Evolutionary conservation across 495 filamentous ascomycete genomes (phyloP).

Genomic region (Hyaloscypha hepaticicola): DNA sequence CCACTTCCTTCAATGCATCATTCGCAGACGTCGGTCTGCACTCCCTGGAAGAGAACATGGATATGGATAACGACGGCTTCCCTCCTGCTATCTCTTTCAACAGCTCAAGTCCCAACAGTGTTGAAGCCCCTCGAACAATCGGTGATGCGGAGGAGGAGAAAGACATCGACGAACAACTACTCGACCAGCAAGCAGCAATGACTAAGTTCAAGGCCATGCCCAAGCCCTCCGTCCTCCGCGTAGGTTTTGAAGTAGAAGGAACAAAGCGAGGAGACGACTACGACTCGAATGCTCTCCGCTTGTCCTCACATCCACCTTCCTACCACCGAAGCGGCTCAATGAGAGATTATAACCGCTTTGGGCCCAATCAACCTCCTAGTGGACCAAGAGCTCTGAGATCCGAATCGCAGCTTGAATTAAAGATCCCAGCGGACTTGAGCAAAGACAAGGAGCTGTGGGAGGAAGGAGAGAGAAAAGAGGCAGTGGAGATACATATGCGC

Average conservation of each 20-base stretch:
- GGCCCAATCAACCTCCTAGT: background rate
- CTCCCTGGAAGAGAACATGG: constrained; percentile 7
- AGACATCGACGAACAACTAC: constrained; percentile 10
- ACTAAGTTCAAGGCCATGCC: background rate
- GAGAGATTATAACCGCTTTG: background rate
- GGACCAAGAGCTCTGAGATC: background rate
- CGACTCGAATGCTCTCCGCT: background rate
- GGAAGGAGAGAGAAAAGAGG: background rate
- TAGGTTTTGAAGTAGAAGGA: constrained; percentile 1
- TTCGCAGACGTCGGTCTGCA: constrained; percentile 5
- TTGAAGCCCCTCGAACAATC: background rate
- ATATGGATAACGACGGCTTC: background rate
- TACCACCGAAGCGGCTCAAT: background rate
- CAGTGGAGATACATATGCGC: background rate
- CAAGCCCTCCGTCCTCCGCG: constrained; percentile 9
- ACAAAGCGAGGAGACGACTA: constrained; percentile 10
- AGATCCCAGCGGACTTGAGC: background rate
- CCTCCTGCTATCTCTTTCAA: background rate
- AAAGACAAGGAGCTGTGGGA: background rate
- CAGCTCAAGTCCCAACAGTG: background rate
- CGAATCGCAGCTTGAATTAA: background rate
- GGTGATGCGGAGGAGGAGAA: background rate
- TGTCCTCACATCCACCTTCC: background rate
- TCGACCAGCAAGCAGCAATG: background rate
- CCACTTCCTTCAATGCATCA: background rate